Evolutionary conservation across 306 rosid species (phyloP).

Genomic region (Potentilla sterilis): DNA sequence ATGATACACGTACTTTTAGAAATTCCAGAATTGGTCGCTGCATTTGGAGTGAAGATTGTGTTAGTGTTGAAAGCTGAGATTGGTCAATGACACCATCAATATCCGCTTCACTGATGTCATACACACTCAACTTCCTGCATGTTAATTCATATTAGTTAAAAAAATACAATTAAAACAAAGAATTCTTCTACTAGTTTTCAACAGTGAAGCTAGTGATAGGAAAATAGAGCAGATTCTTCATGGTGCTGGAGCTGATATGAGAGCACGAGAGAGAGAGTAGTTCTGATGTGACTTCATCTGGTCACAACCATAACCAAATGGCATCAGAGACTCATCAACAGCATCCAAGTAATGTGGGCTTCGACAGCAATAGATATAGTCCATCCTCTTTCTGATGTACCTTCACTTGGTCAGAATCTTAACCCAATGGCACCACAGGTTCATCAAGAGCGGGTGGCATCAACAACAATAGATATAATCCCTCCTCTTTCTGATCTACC

Average conservation of each 20-base stretch:
- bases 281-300: neutral
- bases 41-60: slow-evolving; percentile 68
- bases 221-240: slow-evolving; percentile 29
- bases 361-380: neutral
- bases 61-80: slow-evolving; percentile 56
- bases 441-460: neutral
- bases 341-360: slow-evolving; percentile 11
- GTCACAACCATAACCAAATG: neutral
- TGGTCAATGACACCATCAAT: slow-evolving; percentile 61
- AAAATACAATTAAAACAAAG: too few relatives aligned
- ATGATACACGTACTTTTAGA: slow-evolving; percentile 59
- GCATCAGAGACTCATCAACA: neutral
- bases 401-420: neutral
- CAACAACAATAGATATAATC: neutral
- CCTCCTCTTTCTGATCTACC: neutral
- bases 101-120: slow-evolving; percentile 80
- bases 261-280: neutral
- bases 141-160: slow-evolving; percentile 7
- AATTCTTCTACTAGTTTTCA: slow-evolving; percentile 15
- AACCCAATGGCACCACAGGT: neutral
- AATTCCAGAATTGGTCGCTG: slow-evolving; percentile 88
- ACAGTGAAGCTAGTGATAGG: slow-evolving; percentile 32
- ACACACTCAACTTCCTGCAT: slow-evolving; percentile 77
- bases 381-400: neutral
- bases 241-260: slow-evolving; percentile 11